Base-by-base conservation (phyloP, 106 monocot species). In the Narthecium ossifragum region DNA sequence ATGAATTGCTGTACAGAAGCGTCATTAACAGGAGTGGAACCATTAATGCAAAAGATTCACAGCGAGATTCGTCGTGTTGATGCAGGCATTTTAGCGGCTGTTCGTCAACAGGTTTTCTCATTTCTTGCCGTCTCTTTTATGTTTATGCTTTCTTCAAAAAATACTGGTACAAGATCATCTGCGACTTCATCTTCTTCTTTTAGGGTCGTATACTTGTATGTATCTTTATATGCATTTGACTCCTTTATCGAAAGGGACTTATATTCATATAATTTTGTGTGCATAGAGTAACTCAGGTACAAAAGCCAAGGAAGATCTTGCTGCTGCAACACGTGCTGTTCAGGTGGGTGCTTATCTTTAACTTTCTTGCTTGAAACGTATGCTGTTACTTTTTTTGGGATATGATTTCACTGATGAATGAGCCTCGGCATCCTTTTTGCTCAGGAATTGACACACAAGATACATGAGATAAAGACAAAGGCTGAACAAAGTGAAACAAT, bases 291-390 rank as follows among this genome's bases (percentile, higher is more conserved):
- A 84, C 61, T 81, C 98, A 66, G 98, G 91, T 23, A 88, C 86
- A 41, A 98, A 98, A 74, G 91, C 98, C 8, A 98, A 98, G 74
- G 90, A 98, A 75, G 98, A 98, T 69, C 98, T 98, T 84, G 91
- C 91, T 60, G 83, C 98, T 60, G 98, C 98, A 63, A 98, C 98
- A 63, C 47, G 56, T 81, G 98, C 98, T 79, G 90, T 98, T 73
- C 87, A 87, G 87, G 93, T 89, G 55, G 30, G 25, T 55, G 60
- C 31, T 70, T 11, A 26, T 18, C 14, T 46, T 14, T 20, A 18
- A 25, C 8, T 26, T 71, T 4, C 30, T 23, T 46, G 11, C 43
- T 21, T 34, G 50, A 26, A 14, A 68, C 50, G 33, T 28, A 25
- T 57, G 34, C 31, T 23, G 12, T 21, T 68, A 20, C 30, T 31